Conservation (phyloP, 306 rosid genomes). For the Cicer yamashitae region DNA sequence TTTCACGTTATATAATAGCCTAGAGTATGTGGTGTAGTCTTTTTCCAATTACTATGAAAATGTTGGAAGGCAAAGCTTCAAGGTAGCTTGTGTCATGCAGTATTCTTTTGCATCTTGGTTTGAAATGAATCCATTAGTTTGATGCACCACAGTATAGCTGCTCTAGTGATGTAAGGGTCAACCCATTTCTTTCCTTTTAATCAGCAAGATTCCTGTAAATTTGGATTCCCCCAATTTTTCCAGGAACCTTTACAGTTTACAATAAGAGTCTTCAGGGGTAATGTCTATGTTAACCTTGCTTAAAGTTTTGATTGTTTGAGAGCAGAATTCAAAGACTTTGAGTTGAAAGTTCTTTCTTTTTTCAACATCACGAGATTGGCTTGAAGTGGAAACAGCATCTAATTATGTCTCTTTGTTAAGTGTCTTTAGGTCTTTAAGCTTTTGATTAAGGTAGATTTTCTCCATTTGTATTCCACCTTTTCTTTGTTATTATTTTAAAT, state of each 20-base stretch:
- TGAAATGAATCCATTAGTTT: background rate
- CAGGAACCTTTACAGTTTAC: background rate
- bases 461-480: background rate
- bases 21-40: background rate
- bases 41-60: background rate
- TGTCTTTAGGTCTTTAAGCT: slow-evolving; percentile 27
- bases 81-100: background rate
- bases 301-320: slow-evolving; percentile 7
- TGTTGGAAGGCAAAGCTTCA: slow-evolving; percentile 14
- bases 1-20: slow-evolving; percentile 1
- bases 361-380: background rate
- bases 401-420: background rate
- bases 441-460: slow-evolving; percentile 13
- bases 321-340: background rate
- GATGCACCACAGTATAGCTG: background rate
- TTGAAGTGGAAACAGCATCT: slow-evolving; percentile 11
- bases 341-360: slow-evolving; percentile 10
- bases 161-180: background rate
- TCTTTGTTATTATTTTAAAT: slow-evolving; percentile 4
- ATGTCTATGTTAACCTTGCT: background rate
- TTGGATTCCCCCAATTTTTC: background rate
- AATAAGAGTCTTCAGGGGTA: background rate
- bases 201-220: background rate
- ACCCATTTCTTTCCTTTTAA: background rate
- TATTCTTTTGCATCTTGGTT: background rate